Evolutionary conservation across 1,284 basidiomycete genomes (phyloP).

Genomic region (Tetrapyrgos nigripes): DNA sequence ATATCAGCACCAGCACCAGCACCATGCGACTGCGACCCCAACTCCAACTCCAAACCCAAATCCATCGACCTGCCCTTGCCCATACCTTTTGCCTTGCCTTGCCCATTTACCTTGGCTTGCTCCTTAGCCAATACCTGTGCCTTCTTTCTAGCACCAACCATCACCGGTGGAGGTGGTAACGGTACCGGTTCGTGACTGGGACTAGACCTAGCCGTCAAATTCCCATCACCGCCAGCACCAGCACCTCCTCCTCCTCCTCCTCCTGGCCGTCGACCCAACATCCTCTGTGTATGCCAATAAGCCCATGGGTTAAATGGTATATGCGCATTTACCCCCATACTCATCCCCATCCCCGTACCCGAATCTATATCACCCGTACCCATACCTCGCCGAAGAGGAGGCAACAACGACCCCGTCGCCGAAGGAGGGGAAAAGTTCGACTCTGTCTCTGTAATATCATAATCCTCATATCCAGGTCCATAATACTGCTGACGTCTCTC

Average conservation of each 20-base stretch:
- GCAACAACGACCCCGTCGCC: constrained; percentile 61
- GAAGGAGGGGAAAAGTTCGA: constrained; percentile 75
- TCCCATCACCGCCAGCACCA: constrained; percentile 41
- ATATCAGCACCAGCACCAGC: neutral
- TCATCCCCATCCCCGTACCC: too few relatives aligned
- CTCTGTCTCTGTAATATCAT: constrained; percentile 64
- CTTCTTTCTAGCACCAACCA: too few relatives aligned
- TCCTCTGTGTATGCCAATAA: constrained; percentile 59
- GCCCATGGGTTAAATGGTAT: constrained; percentile 67
- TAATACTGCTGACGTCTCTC: too few relatives aligned
- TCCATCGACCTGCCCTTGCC: constrained; percentile 31
- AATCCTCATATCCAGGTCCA: too few relatives aligned
- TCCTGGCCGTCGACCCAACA: constrained; percentile 44
- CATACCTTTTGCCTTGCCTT: constrained; percentile 40
- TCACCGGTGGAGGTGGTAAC: constrained; percentile 55
- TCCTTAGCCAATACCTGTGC: too few relatives aligned
- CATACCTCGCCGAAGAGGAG: constrained; percentile 44
- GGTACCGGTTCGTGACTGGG: constrained; percentile 76
- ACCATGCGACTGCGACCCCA: constrained; percentile 23
- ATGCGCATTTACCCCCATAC: neutral
- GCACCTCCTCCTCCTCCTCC: too few relatives aligned
- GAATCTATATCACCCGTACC: too few relatives aligned
- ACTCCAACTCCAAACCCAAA: too few relatives aligned
- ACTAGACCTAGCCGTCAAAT: constrained; percentile 71
- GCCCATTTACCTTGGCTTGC: too few relatives aligned